A percentile compares a stretch with the other conserved stretches of the same genome.
Conservation (phyloP, 352 stramenopile genomes). For the Globisporangium splendens region DNA sequence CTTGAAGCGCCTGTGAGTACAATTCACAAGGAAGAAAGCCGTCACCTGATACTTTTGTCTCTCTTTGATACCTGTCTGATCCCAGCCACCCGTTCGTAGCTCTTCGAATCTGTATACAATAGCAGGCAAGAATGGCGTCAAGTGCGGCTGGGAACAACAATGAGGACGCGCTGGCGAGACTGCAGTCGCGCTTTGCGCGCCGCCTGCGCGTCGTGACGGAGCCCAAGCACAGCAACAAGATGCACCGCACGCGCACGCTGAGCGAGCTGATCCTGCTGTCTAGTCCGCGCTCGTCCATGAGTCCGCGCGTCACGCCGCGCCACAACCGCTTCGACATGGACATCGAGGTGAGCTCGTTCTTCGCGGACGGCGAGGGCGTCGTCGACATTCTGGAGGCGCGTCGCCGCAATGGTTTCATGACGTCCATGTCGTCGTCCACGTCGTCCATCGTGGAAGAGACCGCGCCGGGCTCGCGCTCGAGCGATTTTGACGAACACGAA, state of each 20-base stretch:
- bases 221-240: conserved; percentile 82
- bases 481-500: conserved; percentile 16
- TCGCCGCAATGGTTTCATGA: conserved; percentile 5
- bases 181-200: conserved; percentile 44
- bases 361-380: conserved; percentile 64
- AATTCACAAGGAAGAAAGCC: too few relatives aligned
- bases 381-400: conserved; percentile 55
- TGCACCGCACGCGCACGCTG: conserved; percentile 76
- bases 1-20: too few relatives aligned
- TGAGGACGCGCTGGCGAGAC: conserved; percentile 9
- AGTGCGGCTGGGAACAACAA: neutral
- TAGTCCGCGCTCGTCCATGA: conserved; percentile 31
- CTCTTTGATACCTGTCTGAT: too few relatives aligned
- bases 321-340: conserved; percentile 83
- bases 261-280: conserved; percentile 76
- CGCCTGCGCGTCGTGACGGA: conserved; percentile 81
- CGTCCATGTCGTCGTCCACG: conserved; percentile 2
- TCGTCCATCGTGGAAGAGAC: conserved; percentile 20
- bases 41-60: too few relatives aligned
- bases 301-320: conserved; percentile 45
- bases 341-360: conserved; percentile 72
- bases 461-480: conserved; percentile 12
- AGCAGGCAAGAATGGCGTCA: too few relatives aligned
- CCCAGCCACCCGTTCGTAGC: too few relatives aligned
- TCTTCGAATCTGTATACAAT: too few relatives aligned